Conservation (phyloP, 177 flowering plant genomes). For the Vitis hybrid region DNA sequence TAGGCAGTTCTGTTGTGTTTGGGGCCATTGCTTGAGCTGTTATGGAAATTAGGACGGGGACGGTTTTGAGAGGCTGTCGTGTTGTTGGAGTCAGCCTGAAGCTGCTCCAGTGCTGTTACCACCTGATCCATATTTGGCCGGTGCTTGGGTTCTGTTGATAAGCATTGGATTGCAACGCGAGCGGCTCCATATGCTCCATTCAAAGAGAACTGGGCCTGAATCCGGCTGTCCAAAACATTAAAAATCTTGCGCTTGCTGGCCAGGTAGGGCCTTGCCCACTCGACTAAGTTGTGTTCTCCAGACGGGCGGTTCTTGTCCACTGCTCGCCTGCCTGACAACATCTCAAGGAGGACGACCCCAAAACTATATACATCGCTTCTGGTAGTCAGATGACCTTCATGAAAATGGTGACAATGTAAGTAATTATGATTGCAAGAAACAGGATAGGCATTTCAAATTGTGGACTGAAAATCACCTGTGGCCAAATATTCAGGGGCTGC, state of each 20-base stretch:
- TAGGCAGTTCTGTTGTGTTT: constrained; percentile 10
- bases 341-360: constrained; percentile 67
- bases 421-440: not conserved
- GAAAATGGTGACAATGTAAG: not conserved
- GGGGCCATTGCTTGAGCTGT: constrained; percentile 10
- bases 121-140: constrained; percentile 47
- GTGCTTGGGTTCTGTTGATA: constrained; percentile 39
- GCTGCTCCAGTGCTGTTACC: constrained; percentile 37
- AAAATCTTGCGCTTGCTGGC: constrained; percentile 42
- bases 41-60: not conserved
- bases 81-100: constrained; percentile 26
- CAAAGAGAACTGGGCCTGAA: constrained; percentile 40
- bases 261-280: constrained; percentile 53
- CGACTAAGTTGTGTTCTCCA: constrained; percentile 47
- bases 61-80: not conserved
- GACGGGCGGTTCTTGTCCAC: constrained; percentile 55
- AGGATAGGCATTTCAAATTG: not conserved
- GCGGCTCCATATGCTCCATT: constrained; percentile 32
- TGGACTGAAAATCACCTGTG: constrained; percentile 40
- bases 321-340: constrained; percentile 47
- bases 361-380: constrained; percentile 66
- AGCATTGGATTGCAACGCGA: constrained; percentile 41
- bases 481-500: constrained; percentile 76
- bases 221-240: constrained; percentile 38
- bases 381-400: constrained; percentile 51